Base-by-base conservation (phyloP, 306 rosid species). In the Pachyrhizus erosus region DNA sequence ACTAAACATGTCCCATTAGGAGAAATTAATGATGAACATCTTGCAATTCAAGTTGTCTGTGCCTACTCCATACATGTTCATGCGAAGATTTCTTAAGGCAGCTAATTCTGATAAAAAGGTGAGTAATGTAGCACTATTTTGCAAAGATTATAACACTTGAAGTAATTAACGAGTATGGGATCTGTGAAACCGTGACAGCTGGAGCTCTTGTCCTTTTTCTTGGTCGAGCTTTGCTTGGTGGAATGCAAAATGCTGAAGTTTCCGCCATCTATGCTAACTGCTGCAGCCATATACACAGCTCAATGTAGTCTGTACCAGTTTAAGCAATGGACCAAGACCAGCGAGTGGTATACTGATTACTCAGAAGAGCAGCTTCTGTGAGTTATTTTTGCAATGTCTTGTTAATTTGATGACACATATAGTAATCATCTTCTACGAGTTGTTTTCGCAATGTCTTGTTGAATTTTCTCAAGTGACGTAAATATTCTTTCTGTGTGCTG, bases 281-380 rank as follows among this genome's bases (percentile, higher is more conserved):
- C 98, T 73, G 94, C 96, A 6, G 98, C 96, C 55, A 89, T 91
- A 13, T 94, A 83, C 89, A 87, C 97, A 43, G 97, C 98, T 79
- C 92, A 91, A 27, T 85, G 92, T 45, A 83, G 87, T 18, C 48
- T 88, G n/a, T 60, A 62, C 33, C 91, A 91, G 83, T 89, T 82
- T 82, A 89, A 81, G 74, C 88, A 85, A 67, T 94, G 98, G 98
- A 92, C 91, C 77, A 89, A 84, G 87, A 94, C 98, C 60, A 77
- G 89, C 43, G 88, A 89, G 84, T 91, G 96, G 92, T 83, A 91
- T 51, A 92, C 91, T 31, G 82, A 70, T 57, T 94, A 89, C 84
- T 83, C 94, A 4, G 90, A 94, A 79, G 91, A 89, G 58, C 86
- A 89, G 52, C 96, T 94, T 58, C 33, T 80, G 98, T 94, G 58